Evolutionary conservation across 108 stramenopile species (phyloP), one percentile per base, ranked within the genome.

Genomic region (Mediolabrus comicus): DNA sequence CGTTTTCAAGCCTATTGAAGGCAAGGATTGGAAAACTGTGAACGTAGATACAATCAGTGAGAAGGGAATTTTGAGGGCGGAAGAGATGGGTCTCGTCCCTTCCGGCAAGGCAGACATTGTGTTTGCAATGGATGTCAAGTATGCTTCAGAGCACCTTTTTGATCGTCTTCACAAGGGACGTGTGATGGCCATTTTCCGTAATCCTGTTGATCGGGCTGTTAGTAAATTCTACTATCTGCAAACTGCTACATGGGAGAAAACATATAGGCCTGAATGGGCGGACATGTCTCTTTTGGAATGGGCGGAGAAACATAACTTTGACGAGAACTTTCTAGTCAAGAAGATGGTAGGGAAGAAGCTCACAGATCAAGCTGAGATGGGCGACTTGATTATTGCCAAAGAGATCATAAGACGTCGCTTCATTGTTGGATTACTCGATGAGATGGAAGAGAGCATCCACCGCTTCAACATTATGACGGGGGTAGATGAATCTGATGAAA

Each of bases 1-100:
- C 12, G 69, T 76, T 12, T 71, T 76, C 33, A 32, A 63, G 34
- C 69, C 69, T 14, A 46, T 65, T 14, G 53, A 30, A 24, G 55
- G 62, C 0, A 66, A 78, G 58, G 71, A 74, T 39, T 67, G 65
- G 65, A 66, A 60, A 27, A 59, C 72, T 39, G 74, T 83, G 6
- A 83, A 83, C 53, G 72, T 75, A 10, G 83, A 83, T 43, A 79
- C 83, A 1, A 54, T 62, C 6, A 71, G 71, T n/a, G 51, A 70
- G 30, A 35, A 63, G 7, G 83, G 83, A 13, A 83, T 83, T 28
- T 25, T 72, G n/a, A 53, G 70, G 14, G 72, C 73, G 19, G 55
- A 58, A 31, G 52, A 70, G 22, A 59, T 83, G 67, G 53, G 69
- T 0, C 32, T 83, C 26, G 69, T 74, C 2, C 28, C 65, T 25